A percentile compares a stretch with the other conserved stretches of the same genome.
Conservation (phyloP, 1,284 basidiomycete species). For the Ceratorhiza oryzae-sativae region DNA sequence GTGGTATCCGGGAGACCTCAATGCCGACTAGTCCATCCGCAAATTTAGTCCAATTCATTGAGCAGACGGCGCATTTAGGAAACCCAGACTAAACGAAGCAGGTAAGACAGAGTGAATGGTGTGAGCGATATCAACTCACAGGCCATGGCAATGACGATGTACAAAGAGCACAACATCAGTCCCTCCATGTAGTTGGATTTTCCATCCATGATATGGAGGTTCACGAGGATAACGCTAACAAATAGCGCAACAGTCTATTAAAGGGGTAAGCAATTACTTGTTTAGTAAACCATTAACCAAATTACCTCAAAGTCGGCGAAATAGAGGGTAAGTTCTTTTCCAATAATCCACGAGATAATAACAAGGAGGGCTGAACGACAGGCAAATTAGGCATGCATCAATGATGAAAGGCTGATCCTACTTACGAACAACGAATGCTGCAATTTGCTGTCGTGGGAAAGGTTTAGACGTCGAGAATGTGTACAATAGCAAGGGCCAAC, state of each 20-base stretch:
- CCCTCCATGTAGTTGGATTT: slow-evolving; percentile 91
- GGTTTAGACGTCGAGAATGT: slow-evolving; percentile 7
- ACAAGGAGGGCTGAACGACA: slow-evolving; percentile 24
- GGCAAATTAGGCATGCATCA: slow-evolving; percentile 13
- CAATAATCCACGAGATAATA: slow-evolving; percentile 56
- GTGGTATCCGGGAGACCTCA: neutral
- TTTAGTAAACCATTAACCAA: slow-evolving; percentile 2
- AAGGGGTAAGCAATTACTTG: slow-evolving; percentile 39
- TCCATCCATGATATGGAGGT: slow-evolving; percentile 79
- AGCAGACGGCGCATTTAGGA: slow-evolving; percentile 25
- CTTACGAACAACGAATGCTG: slow-evolving; percentile 83
- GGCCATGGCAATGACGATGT: slow-evolving; percentile 67
- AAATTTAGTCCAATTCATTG: neutral
- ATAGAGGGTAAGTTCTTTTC: slow-evolving; percentile 82
- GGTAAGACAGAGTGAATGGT: neutral
- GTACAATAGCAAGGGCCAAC: slow-evolving; percentile 47
- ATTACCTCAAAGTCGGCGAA: slow-evolving; percentile 79
- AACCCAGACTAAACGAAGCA: slow-evolving; percentile 41
- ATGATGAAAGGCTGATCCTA: slow-evolving; percentile 36
- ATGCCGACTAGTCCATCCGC: neutral
- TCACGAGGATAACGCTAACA: slow-evolving; percentile 83
- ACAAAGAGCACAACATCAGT: slow-evolving; percentile 71
- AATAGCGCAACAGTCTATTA: slow-evolving; percentile 81
- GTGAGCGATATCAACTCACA: slow-evolving; percentile 51
- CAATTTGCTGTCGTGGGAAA: slow-evolving; percentile 71